A percentile compares a stretch with the other conserved stretches of the same genome.
These are phyloP conservation scores for Quercus suber DNA, from an alignment of 306 rosid genomes.

Conservation along the genomic window DNA sequence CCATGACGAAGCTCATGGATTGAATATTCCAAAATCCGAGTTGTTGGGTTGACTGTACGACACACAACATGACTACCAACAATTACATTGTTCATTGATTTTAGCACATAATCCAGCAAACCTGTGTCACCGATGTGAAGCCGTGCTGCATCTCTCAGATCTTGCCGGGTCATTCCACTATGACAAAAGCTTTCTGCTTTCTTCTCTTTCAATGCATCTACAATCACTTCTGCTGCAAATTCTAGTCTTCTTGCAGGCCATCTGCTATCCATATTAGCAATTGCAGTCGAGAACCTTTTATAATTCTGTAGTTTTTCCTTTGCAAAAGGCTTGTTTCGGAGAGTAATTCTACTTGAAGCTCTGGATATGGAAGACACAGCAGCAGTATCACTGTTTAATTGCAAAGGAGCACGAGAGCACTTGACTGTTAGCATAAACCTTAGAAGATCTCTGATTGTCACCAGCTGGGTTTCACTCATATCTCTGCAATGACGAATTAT, in stretches of 20 bases:
- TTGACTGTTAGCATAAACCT: conserved; percentile 28
- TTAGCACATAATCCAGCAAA: conserved; percentile 77
- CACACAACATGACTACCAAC: conserved; percentile 70
- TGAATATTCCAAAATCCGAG: conserved; percentile 69
- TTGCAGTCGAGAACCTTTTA: conserved; percentile 52
- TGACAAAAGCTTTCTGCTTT: conserved; percentile 39
- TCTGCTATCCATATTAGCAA: conserved; percentile 83
- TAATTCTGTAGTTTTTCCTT: conserved; percentile 62
- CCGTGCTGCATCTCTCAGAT: conserved; percentile 82
- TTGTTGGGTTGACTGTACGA: conserved; percentile 66
- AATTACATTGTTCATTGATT: conserved; percentile 72
- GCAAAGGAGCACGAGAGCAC: conserved; percentile 41
- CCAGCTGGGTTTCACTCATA: no score
- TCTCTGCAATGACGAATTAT: no score
- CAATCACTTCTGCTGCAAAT: conserved; percentile 81
- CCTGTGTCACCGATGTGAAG: conserved; percentile 92
- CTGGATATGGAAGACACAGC: conserved; percentile 26
- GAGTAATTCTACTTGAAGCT: conserved; percentile 28
- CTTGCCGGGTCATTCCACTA: conserved; percentile 84
- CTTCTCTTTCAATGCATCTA: conserved; percentile 71
- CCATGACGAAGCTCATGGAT: conserved; percentile 54
- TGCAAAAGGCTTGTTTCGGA: conserved; percentile 32
- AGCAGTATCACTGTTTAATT: conserved; percentile 5
- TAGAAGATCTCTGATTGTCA: no score
- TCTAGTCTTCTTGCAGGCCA: conserved; percentile 85